Conservation (phyloP, 805 yeast genomes). For the Hemisphaericaspora nanyangensis region DNA sequence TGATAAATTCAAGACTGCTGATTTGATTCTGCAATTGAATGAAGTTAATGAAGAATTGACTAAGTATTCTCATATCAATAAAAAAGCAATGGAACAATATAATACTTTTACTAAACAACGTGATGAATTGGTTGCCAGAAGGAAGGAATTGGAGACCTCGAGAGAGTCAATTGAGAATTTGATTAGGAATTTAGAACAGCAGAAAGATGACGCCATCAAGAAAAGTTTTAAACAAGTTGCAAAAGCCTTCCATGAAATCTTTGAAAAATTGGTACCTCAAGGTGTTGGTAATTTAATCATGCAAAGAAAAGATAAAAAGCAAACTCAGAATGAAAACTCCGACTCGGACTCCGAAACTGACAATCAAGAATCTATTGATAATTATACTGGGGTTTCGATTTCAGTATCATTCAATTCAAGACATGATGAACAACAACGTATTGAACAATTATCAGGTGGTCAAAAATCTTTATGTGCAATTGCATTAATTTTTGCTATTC, state of each 20-base stretch:
- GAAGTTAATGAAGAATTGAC: slow-evolving; percentile 54
- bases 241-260: slow-evolving; percentile 65
- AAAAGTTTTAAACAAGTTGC: slow-evolving; percentile 77
- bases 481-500: slow-evolving; percentile 89
- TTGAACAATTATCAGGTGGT: slow-evolving; percentile 94
- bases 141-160: slow-evolving; percentile 66
- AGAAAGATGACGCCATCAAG: slow-evolving; percentile 80
- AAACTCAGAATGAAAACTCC: neutral
- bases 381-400: slow-evolving; percentile 78
- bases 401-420: slow-evolving; percentile 86
- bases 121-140: slow-evolving; percentile 59
- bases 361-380: slow-evolving; percentile 34
- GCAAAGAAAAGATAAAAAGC: slow-evolving; percentile 27
- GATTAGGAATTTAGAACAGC: slow-evolving; percentile 63
- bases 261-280: slow-evolving; percentile 76
- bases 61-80: slow-evolving; percentile 74
- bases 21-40: slow-evolving; percentile 51
- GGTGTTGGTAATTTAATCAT: slow-evolving; percentile 76
- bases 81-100: slow-evolving; percentile 85
- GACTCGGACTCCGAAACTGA: slow-evolving; percentile 11
- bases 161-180: slow-evolving; percentile 68
- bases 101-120: slow-evolving; percentile 68
- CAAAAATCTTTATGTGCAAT: slow-evolving; percentile 96
- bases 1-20: slow-evolving; percentile 45
- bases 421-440: slow-evolving; percentile 77